A percentile compares a stretch with the other conserved stretches of the same genome.
Evolutionary conservation across 2,329 filamentous ascomycete species (phyloP).

Genomic region (Polytolypa hystricis): DNA sequence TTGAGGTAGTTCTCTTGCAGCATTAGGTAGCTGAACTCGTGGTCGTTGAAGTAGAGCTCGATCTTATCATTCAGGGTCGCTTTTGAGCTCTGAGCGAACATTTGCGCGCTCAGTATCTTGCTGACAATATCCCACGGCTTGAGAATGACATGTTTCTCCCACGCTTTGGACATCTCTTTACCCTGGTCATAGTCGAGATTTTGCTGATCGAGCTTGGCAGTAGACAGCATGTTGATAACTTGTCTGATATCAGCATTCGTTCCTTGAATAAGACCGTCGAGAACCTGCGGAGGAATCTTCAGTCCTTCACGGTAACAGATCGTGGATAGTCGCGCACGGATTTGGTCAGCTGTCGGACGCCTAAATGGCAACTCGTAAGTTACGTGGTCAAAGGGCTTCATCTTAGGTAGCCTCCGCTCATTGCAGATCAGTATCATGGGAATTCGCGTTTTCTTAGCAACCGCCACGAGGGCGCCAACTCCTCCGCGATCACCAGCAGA

Average conservation of each 20-base stretch:
- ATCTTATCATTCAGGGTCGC: conserved; percentile 93
- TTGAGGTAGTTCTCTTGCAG: conserved; percentile 95
- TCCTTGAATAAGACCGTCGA: conserved; percentile 91
- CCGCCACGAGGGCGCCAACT: conserved; percentile 83
- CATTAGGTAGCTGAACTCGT: conserved; percentile 96
- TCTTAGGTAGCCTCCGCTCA: conserved; percentile 82
- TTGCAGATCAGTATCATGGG: conserved; percentile 98
- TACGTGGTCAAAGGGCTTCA: conserved; percentile 91
- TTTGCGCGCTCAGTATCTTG: conserved; percentile 78
- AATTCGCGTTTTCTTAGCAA: conserved; percentile 89
- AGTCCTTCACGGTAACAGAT: conserved; percentile 87
- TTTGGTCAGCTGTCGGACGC: conserved; percentile 80
- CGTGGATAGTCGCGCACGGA: conserved; percentile 84
- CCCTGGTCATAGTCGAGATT: conserved; percentile 74
- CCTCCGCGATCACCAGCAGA: conserved; percentile 92
- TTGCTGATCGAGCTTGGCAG: conserved; percentile 75
- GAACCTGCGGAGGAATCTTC: conserved; percentile 68
- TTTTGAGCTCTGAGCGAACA: conserved; percentile 76
- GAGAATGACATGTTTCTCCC: conserved; percentile 94
- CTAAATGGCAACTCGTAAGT: conserved; percentile 79
- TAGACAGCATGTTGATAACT: conserved; percentile 97
- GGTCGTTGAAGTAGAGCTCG: conserved; percentile 97
- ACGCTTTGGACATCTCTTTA: conserved; percentile 91
- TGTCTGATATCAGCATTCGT: conserved; percentile 93
- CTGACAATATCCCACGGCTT: conserved; percentile 97